Base-by-base conservation (phyloP, 78 protist species). In the Polysphondylium violaceum region DNA sequence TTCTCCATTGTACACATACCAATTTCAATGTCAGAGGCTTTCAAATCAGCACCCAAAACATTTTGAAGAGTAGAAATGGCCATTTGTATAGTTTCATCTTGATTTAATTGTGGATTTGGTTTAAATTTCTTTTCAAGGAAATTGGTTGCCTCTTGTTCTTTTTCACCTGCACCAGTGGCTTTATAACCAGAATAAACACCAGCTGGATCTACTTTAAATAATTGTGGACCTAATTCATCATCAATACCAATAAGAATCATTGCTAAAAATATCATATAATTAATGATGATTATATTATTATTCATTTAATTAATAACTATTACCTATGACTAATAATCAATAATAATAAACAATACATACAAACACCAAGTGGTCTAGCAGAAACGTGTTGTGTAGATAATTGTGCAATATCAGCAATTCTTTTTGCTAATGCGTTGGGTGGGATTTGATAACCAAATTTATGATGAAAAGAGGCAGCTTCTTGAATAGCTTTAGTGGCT, bases 121-220 rank as follows among this genome's bases (percentile, higher is more conserved):
- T 97, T 97, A 74, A 97, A 72, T 76, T 94, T 93, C 98, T 99
- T 99, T 81, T 99, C 99, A 19, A 99, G 78, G 43, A 94, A 90
- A 53, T 97, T 97, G 74, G 85, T 93, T 7, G 98, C 98, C 74
- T 99, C 99, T 60, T 69, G 95, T 43, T 96, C 99, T 92, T 98
- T 98, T 23, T 60, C 94, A 31, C 99, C 99, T 0, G 97, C 94
- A 6, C 97, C 71, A 0, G 93, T 73, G 1, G 99, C 99, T 74
- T 93, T 89, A 73, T 95, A 95, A 53, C 97, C 98, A 9, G 85
- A 65, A 59, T 3, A 89, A 27, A 92, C 86, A 35, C 99, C 99
- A 5, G 99, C 98, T 21, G 99, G 99, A 68, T 98, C 99, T 31
- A 90, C 59, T 44, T 94, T 94, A 88, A 40, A 98, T 35, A 98